phyloP scores from a whole-genome alignment of 257 asterid species.

The Solanum habrochaites region DNA sequence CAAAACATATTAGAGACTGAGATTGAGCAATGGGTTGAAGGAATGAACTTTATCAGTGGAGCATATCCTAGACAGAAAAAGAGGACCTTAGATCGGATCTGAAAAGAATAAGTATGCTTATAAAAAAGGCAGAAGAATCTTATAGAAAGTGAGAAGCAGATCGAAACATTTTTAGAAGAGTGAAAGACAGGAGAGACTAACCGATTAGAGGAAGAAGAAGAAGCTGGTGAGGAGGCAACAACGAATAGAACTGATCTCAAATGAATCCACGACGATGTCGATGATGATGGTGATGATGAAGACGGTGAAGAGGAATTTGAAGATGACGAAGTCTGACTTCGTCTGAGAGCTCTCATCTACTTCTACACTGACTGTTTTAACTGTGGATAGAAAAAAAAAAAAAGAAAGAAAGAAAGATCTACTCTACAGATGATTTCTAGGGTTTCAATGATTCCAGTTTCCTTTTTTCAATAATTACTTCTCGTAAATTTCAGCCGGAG shows the following conservation, averaged over 20 bases:
- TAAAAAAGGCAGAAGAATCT: background rate
- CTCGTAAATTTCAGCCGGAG: background rate
- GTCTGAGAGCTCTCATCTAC: conserved; percentile 89
- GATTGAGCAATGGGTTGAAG: background rate
- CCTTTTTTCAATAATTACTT: background rate
- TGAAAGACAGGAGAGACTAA: conserved; percentile 33
- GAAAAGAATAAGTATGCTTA: background rate
- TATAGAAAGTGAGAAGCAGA: background rate
- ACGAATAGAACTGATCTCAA: conserved; percentile 88
- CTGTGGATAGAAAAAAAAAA: background rate
- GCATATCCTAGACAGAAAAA: background rate
- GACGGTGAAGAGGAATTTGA: conserved; percentile 71
- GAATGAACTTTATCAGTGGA: background rate
- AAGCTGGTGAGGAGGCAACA: conserved; percentile 74
- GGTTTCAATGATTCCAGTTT: conserved; percentile 19
- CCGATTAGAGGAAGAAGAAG: conserved; percentile 70
- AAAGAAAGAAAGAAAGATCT: background rate
- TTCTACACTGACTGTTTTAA: conserved; percentile 4
- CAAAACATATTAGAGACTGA: background rate
- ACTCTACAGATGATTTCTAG: conserved; percentile 23
- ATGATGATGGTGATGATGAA: conserved; percentile 52
- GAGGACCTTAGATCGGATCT: conserved; percentile 1
- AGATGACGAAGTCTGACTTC: conserved; percentile 77
- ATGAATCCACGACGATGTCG: conserved; percentile 78
- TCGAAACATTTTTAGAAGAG: background rate